Evolutionary conservation across 2,329 filamentous ascomycete genomes (phyloP), one percentile per base, ranked within the genome.

Genomic region (Colletotrichum neosansevieriae): DNA sequence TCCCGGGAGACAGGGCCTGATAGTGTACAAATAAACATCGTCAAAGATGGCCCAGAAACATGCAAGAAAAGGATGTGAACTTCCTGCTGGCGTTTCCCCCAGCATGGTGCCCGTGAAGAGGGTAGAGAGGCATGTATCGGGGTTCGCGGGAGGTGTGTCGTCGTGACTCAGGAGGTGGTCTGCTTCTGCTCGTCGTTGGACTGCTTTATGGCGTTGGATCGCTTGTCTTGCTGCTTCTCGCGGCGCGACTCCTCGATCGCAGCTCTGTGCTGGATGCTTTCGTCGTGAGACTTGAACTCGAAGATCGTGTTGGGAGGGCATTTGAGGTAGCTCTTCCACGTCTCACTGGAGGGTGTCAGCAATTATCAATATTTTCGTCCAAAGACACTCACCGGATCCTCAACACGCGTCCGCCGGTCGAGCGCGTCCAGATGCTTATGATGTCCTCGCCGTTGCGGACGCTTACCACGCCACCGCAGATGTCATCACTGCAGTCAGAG

Each of bases 401-500:
- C 74, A 98, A 92, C 79, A 98, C 97, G 75, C 94, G 91, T 71
- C 94, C 94, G 50, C 94, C 95, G 76, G 97, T 93, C 75, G 93
- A 96, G 79, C 94, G 92, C 63, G 94, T 97, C 96, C 96, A 99
- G 77, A 99, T 94, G 82, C 94, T 98, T 79, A 99, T 87, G 70
- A 98, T 97, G 77, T 99, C 96, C 82, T 99, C 96, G 49, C 94
- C 95, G 76, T 94, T 97, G 71, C 96, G 88, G 71, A 99, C 93
- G 78, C 94, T 98, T 49, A 99, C 86, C 34, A 99, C 96, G 62
- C 93, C 94, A 69, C 96, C 96, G 76, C 95, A 99, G 47, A 99
- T 92, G 79, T 99, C 95, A 74, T 98, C 95, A 58, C 91, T 89
- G 42, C 94, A 94, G 76, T 98, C 96, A 59, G 89, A 88, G 77